Base-by-base conservation (phyloP, 2,329 filamentous ascomycete species). In the Exophiala viscosa region DNA sequence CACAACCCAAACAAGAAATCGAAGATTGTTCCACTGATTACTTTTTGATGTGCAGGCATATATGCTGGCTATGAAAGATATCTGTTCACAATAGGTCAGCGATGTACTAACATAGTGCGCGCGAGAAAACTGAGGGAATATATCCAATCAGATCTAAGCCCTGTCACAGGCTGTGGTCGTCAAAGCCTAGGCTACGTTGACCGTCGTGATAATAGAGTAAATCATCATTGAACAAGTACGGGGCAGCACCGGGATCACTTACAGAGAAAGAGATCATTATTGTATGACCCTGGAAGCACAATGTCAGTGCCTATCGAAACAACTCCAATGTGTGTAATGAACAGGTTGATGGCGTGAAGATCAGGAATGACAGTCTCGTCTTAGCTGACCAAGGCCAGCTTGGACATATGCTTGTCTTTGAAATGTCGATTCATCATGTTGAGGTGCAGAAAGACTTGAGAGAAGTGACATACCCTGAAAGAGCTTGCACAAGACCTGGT, bases 371-470 rank as follows among this genome's bases (percentile, higher is more conserved):
- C 71, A 69, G 67, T 75, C 62, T 80, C 78, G 74, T 80, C 78
- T 74, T 73, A 51, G 66, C 65, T 66, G 64, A 66, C 61, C 57
- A 45, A 66, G 65, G 65, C 64, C 62, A 61, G 83, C 90, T 95
- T 85, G 80, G 90, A 95, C 89, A 95, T 95, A 95, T 95, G 89
- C 89, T 95, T 95, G 90, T 95, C 89, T 83, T 86, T 81, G 79
- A 76, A 78, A 46, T 42, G 86, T 90, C 82, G 73, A 78, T 80
- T 93, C 88, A 93, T 93, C 89, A 93, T 83, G 40, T 42, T 42
- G 17, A 8, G 9, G 40, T 9, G 40, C 15, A 18, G 17, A 14
- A 8, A 46, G 39, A 32, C 8, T 28, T 39, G 35, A 33, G 34
- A 15, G 33, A 13, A 20, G 18, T 48, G 32, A 48, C 18, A 41